Conservation (phyloP, 257 asterid species). For the Handroanthus guayacan region DNA sequence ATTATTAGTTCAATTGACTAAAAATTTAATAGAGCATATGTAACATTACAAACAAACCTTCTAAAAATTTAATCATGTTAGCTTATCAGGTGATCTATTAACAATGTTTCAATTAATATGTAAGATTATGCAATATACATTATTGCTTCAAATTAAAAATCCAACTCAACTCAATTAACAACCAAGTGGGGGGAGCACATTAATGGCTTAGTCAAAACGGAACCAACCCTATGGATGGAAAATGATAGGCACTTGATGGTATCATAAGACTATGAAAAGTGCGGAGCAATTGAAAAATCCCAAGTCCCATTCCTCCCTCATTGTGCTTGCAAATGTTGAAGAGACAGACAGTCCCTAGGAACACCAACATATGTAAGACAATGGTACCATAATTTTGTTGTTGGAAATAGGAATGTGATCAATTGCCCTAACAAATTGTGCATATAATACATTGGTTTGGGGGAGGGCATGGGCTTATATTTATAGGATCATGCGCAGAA, state of each 20-base stretch:
- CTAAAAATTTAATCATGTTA: too few relatives aligned
- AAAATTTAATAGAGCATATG: too few relatives aligned
- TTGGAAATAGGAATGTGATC: constrained; percentile 31
- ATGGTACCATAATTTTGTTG: constrained; percentile 25
- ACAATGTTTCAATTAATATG: too few relatives aligned
- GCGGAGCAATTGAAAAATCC: constrained; percentile 35
- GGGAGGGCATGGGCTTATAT: constrained; percentile 42
- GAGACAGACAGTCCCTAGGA: neutral
- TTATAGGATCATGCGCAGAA: constrained; percentile 67
- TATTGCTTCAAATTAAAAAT: too few relatives aligned
- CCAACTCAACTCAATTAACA: too few relatives aligned
- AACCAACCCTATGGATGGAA: neutral
- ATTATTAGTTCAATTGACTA: too few relatives aligned
- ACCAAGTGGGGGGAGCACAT: neutral
- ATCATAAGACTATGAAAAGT: constrained; percentile 5
- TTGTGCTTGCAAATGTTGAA: constrained; percentile 38
- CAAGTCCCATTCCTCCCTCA: constrained; percentile 25
- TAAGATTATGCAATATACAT: too few relatives aligned
- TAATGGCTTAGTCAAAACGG: constrained; percentile 22
- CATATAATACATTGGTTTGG: constrained; percentile 10
- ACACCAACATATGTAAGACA: neutral
- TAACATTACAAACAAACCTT: too few relatives aligned
- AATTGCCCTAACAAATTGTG: constrained; percentile 32
- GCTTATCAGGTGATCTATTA: too few relatives aligned
- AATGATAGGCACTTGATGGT: constrained; percentile 16